phyloP scores from a whole-genome alignment of 1,284 basidiomycete species.

The Puccinia hordei region DNA sequence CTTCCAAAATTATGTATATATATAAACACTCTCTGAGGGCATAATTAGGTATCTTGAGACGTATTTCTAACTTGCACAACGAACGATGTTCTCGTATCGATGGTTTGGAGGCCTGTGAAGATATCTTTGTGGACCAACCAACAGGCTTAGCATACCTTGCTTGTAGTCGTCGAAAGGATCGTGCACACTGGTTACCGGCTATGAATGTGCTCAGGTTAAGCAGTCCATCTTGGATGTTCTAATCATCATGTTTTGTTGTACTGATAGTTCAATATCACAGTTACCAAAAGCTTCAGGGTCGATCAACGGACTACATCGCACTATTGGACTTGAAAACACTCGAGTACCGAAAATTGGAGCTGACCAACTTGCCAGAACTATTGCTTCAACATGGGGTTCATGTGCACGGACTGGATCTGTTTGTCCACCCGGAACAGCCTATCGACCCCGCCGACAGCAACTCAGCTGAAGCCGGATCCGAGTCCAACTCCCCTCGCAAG shows the following conservation, averaged over 20 bases:
- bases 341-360: conserved; percentile 9
- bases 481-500: conserved; percentile 3
- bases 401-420: conserved; percentile 43
- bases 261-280: conserved; percentile 15
- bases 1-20: no score
- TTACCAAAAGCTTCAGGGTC: conserved; percentile 11
- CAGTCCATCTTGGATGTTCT: not conserved
- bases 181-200: conserved; percentile 46
- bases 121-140: conserved; percentile 36
- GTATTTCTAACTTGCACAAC: conserved; percentile 35
- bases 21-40: no score
- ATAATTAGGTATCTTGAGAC: conserved; percentile 38
- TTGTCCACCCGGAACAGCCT: conserved; percentile 19
- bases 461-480: not conserved
- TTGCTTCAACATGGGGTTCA: conserved; percentile 36
- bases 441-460: not conserved
- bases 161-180: conserved; percentile 17
- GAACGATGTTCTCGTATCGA: conserved; percentile 30
- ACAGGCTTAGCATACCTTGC: conserved; percentile 46
- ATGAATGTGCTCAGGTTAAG: conserved; percentile 31
- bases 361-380: conserved; percentile 31
- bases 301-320: conserved; percentile 31
- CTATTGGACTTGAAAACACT: conserved; percentile 43
- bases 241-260: not conserved
- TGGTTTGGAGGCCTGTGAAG: conserved; percentile 48